Evolutionary conservation across 2,329 filamentous ascomycete species (phyloP).

Genomic region (Sphaerostilbella broomeana): DNA sequence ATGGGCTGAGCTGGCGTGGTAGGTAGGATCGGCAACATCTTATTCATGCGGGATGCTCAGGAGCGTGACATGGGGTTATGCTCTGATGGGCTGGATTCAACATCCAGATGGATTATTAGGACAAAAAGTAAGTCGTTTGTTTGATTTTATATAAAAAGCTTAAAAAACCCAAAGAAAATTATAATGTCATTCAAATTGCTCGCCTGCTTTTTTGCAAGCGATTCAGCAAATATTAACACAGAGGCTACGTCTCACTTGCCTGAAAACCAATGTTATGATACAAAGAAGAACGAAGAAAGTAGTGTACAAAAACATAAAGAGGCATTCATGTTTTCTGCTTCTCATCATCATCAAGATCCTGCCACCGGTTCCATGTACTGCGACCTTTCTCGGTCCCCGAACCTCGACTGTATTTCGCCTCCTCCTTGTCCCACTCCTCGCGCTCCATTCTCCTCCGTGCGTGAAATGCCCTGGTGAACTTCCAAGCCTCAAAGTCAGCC

Average conservation of each 20-base stretch:
- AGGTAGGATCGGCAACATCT: no score
- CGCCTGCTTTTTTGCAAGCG: no score
- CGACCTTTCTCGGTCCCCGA: constrained; percentile 46
- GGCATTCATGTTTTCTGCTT: neutral
- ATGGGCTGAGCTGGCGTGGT: neutral
- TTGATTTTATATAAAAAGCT: neutral
- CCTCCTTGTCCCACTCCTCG: constrained; percentile 62
- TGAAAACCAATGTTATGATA: no score
- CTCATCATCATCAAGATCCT: constrained; percentile 22
- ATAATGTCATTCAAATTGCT: neutral
- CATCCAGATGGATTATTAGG: constrained; percentile 2
- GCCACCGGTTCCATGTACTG: constrained; percentile 31
- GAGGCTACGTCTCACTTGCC: no score
- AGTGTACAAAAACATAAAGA: neutral
- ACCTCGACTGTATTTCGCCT: constrained; percentile 57
- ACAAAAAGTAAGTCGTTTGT: no score
- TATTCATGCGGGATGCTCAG: neutral
- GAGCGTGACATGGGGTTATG: neutral
- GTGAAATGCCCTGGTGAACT: constrained; percentile 62
- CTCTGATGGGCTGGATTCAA: no score
- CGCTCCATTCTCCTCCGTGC: constrained; percentile 58
- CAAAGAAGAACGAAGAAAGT: neutral
- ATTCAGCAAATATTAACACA: no score
- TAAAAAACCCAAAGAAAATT: no score
- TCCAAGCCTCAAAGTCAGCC: constrained; percentile 72